Base-by-base conservation (phyloP, 768 basidiomycete species). In the Scleroderma citrinum region DNA sequence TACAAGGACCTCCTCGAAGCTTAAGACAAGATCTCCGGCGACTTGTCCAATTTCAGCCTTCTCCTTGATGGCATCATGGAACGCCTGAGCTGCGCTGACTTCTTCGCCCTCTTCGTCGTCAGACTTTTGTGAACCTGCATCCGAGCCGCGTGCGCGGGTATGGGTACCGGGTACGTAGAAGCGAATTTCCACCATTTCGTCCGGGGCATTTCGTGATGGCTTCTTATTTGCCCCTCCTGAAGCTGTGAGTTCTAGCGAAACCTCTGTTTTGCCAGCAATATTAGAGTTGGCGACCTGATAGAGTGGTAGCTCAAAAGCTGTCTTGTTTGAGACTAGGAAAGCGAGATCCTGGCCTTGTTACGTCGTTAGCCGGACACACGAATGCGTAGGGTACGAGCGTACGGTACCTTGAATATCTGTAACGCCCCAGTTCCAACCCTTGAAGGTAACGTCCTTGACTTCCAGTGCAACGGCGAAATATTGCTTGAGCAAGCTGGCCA, bases 361-460 rank as follows among this genome's bases (percentile, higher is more conserved):
- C 32, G 45, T 49, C 32, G 38, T 57, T 21, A 53, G 50, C 24
- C 39, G 35, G 17, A 30, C 30, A 8, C 19, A 26, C 35, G 8
- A 20, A 20, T n/a, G 12, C 23, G 23, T 11, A 7, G 39, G 37
- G 36, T 6, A 17, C 23, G 43, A 36, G 16, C 41, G n/a, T 13
- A 32, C 44, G 74, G 48, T 53, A 91, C 95, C 91, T 77, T 91
- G 87, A 54, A 98, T 90, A 61, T 95, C 92, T 2, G 91, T 89
- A 26, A 85, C 80, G 5, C 96, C 96, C 96, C 96, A 98, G 65
- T 99, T 98, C 92, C 92, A 98, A 1, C 96, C 96, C 63, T 90
- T 93, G 64, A 94, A 81, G 12, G 89, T 84, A 16, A 83, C 76
- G 56, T 99, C 96, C 65, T 83, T 84, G 5, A 77, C 78, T 64